Percentiles rank a stretch among this genome's conserved stretches.
These are phyloP conservation scores for Colletotrichum cordylinicola DNA, from an alignment of 2,329 filamentous ascomycete species.

Conservation along the genomic window DNA sequence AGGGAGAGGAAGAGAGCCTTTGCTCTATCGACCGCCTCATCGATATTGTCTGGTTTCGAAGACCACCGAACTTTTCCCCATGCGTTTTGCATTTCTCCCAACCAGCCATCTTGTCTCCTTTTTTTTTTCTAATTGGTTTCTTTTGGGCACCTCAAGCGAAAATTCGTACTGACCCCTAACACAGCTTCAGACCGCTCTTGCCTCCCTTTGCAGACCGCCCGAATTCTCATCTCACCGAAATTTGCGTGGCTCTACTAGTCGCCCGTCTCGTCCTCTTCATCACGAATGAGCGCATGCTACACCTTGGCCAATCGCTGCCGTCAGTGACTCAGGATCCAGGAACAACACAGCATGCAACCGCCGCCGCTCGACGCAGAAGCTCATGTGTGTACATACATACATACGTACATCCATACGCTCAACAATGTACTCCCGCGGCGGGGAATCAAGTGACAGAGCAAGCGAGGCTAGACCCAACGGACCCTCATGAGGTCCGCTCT, in stretches of 20 bases:
- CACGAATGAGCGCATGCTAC: neutral
- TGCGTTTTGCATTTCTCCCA: neutral
- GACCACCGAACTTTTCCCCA: neutral
- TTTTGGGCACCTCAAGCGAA: neutral
- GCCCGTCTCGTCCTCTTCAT: neutral
- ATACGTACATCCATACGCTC: neutral
- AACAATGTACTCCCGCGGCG: neutral
- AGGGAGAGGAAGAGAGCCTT: neutral
- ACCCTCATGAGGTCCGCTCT: conserved; percentile 11
- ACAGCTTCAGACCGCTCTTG: neutral
- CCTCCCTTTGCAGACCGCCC: neutral
- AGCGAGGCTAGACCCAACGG: conserved; percentile 9
- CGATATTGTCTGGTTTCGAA: conserved; percentile 6
- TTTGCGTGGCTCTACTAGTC: neutral
- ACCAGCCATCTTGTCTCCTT: neutral
- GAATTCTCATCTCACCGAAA: neutral
- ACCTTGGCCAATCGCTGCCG: neutral
- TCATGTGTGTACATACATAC: neutral
- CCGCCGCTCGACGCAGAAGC: neutral
- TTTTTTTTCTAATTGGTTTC: neutral
- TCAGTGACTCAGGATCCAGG: conserved; percentile 6
- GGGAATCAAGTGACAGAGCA: conserved; percentile 17
- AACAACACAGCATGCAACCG: neutral
- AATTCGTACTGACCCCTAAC: neutral
- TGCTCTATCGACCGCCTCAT: neutral